Evolutionary conservation across 306 rosid genomes (phyloP), one percentile per base, ranked within the genome.

Genomic region (Begonia fuchsioides): DNA sequence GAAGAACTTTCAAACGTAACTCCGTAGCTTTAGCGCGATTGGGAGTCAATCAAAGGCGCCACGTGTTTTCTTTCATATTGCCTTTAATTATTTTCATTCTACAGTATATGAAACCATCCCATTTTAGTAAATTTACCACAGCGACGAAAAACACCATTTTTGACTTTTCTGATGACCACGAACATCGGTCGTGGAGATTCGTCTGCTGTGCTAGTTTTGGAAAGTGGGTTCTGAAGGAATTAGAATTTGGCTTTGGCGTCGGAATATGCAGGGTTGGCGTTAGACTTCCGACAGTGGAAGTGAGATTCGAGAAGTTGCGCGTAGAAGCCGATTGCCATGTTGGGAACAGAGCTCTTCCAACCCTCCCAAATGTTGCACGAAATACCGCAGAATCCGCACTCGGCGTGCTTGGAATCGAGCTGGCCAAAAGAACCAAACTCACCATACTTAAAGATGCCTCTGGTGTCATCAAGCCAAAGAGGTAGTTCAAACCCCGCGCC

Each of bases 271-370:
- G 96, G 76, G 96, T 82, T 38, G 96, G 96, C 32, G 75, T 86
- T n/a, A 39, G 54, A 64, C 83, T 86, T 52, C 96, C 94, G 18
- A 79, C 79, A 0, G 90, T 86, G 2, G 94, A 86, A 67, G 90
- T 86, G 48, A 76, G 94, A 68, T 82, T 72, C 38, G 57, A 79
- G 39, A 67, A 77, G 63, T 64, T 86, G 67, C 74, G 68, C 0
- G 32, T 86, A 18, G 94, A 86, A 58, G 96, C 96, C 0, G 79
- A 86, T 50, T 82, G 86, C 53, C 54, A 63, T 44, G 32, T 86
- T 8, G 96, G 96, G 6, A 76, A 61, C 66, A 76, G 96, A 59
- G 96, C 96, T 54, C 59, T 82, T 49, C 96, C 96, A 15, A 74
- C 96, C 0, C 72, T 86, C 15, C 81, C 83, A 63, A 86, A 86